Base-by-base conservation (phyloP, 208 protist genomes). In the Herpetomonas samuelpessoai region DNA sequence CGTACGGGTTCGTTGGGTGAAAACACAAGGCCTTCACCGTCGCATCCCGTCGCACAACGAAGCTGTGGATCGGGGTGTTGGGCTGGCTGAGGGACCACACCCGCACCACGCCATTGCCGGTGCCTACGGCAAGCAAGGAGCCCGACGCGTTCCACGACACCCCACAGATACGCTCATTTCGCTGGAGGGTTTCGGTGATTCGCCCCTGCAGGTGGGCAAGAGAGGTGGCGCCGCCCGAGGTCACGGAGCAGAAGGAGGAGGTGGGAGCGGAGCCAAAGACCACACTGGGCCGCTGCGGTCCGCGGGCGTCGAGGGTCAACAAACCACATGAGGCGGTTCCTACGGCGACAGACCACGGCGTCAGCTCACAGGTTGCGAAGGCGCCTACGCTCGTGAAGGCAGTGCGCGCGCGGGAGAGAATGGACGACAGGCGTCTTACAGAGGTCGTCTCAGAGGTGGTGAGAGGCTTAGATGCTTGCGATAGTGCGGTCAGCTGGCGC, bases 1-100 rank as follows among this genome's bases (percentile, higher is more conserved):
- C 81, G 47, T 88, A 85, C 18, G 83, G 79, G 35, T 78, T 77
- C 10, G 66, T 65, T 7, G 83, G 87, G 67, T 93, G 80, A 59
- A 93, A 93, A 10, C 57, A 48, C 10, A 93, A 49, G 0, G 83
- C 87, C 31, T 83, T 84, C 18, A 86, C 64, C 25, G 79, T 70
- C 26, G 69, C 71, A 31, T 79, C 70, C 1, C 41, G 57, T 49
- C 68, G 66, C 19, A 79, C 57, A 9, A 80, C 49, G 52, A 74
- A 64, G n/a, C 41, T 48, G 46, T 75, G 64, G 44, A 88, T 45
- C 12, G 79, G 74, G 1, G 59, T 46, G 45, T 76, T 65, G 18
- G 75, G 68, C 25, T 67, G 53, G 25, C 77, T 75, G 1, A 86
- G 64, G 0, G 81, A 81, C 81, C 82, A 92, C 53, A 89, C 72